These are phyloP conservation scores for Xanthoconium stramineum DNA, from an alignment of 768 basidiomycete species.

Conservation along the genomic window DNA sequence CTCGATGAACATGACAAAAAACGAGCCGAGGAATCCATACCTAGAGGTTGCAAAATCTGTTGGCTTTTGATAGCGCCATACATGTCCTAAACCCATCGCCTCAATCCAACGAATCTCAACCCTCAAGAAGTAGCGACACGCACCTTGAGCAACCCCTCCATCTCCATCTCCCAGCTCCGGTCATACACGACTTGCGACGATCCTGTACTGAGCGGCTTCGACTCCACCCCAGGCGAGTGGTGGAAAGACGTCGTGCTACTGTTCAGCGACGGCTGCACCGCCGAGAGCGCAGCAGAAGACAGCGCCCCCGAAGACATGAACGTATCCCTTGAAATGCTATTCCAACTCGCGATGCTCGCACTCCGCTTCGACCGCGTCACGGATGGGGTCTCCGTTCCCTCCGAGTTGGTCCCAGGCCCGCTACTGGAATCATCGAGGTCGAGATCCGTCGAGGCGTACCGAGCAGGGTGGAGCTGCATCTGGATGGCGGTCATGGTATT, in stretches of 20 bases:
- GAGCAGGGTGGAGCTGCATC: conserved; percentile 62
- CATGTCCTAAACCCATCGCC: conserved; percentile 65
- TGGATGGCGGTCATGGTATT: conserved; percentile 90
- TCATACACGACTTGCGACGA: conserved; percentile 47
- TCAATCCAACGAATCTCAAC: background rate
- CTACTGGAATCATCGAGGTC: conserved; percentile 66
- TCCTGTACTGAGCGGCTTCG: conserved; percentile 32
- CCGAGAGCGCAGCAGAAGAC: conserved; percentile 34
- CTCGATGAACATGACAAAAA: conserved; percentile 56
- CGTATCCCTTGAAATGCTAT: conserved; percentile 66
- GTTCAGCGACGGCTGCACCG: conserved; percentile 42
- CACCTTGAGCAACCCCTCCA: conserved; percentile 86
- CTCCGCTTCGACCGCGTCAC: conserved; percentile 66
- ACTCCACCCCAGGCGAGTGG: conserved; percentile 41
- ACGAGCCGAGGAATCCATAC: conserved; percentile 39
- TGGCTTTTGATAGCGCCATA: conserved; percentile 88
- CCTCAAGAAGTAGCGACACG: background rate
- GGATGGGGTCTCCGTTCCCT: conserved; percentile 49
- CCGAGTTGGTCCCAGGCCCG: conserved; percentile 51
- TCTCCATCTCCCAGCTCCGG: conserved; percentile 79
- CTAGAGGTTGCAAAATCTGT: conserved; percentile 83
- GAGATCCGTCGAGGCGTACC: conserved; percentile 58
- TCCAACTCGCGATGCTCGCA: conserved; percentile 83
- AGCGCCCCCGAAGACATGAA: conserved; percentile 39
- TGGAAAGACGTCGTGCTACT: conserved; percentile 67